Percentiles rank a stretch among this genome's conserved stretches.
These are phyloP conservation scores for Dendrobium nobile DNA, from an alignment of 106 monocot species.

Conservation along the genomic window DNA sequence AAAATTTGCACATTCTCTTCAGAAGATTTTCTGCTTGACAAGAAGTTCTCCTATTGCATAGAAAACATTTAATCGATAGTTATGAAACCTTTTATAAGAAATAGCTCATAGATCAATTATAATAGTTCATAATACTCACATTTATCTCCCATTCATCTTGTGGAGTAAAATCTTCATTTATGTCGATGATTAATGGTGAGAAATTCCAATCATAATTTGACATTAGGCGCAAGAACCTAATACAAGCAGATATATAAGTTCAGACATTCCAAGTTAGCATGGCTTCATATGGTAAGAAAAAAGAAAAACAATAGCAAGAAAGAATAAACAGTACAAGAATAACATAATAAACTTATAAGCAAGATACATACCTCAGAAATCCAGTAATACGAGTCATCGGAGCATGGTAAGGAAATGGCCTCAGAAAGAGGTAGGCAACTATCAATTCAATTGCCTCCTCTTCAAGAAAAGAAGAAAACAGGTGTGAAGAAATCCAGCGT, in stretches of 20 bases:
- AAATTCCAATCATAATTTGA: conserved; percentile 79
- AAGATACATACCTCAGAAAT: conserved; percentile 66
- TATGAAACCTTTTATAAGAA: neutral
- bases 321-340: neutral
- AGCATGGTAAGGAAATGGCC: conserved; percentile 67
- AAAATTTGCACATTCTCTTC: conserved; percentile 46
- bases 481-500: conserved; percentile 81
- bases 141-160: conserved; percentile 65
- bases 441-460: conserved; percentile 89
- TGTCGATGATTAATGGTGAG: conserved; percentile 82
- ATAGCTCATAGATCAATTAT: neutral
- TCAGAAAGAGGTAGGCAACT: conserved; percentile 87
- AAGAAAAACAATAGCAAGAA: neutral
- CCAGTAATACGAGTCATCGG: conserved; percentile 81
- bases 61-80: neutral
- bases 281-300: neutral
- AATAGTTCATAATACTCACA: conserved; percentile 29
- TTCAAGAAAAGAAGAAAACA: conserved; percentile 73
- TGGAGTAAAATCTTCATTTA: conserved; percentile 61
- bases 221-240: conserved; percentile 79
- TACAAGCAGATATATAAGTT: neutral
- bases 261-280: neutral
- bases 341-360: neutral
- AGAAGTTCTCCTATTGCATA: conserved; percentile 58
- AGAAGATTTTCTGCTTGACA: conserved; percentile 56